phyloP scores from a whole-genome alignment of 441 rosid genomes.

The Corymbia citriodora region DNA sequence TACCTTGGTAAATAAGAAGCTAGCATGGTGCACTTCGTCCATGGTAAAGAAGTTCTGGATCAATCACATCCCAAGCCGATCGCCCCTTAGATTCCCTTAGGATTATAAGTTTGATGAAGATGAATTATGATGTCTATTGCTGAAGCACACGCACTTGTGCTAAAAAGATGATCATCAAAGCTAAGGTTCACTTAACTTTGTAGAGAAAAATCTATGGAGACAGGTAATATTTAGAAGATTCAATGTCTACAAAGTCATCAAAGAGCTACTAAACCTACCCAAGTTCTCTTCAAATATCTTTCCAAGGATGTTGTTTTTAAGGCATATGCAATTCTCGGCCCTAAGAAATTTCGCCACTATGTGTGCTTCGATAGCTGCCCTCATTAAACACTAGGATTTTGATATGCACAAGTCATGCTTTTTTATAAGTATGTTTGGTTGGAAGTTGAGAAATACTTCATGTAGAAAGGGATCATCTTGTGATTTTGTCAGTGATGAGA shows the following conservation, averaged over 20 bases:
- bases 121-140: neutral
- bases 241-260: too few relatives aligned
- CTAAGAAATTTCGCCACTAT: too few relatives aligned
- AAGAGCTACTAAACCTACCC: too few relatives aligned
- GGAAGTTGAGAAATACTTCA: neutral
- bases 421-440: neutral
- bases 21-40: neutral
- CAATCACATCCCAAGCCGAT: neutral
- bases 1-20: neutral
- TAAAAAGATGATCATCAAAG: neutral
- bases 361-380: neutral
- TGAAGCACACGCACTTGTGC: neutral
- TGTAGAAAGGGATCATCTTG: neutral
- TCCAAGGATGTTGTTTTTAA: too few relatives aligned
- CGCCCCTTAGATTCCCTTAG: neutral
- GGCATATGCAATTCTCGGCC: too few relatives aligned
- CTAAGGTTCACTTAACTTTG: neutral
- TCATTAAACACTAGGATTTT: too few relatives aligned
- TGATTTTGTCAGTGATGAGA: neutral
- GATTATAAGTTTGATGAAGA: neutral
- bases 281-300: too few relatives aligned
- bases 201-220: neutral
- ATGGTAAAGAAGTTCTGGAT: neutral
- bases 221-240: neutral
- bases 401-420: neutral